phyloP scores from a whole-genome alignment of 306 rosid genomes.

The Quillaja saponaria region DNA sequence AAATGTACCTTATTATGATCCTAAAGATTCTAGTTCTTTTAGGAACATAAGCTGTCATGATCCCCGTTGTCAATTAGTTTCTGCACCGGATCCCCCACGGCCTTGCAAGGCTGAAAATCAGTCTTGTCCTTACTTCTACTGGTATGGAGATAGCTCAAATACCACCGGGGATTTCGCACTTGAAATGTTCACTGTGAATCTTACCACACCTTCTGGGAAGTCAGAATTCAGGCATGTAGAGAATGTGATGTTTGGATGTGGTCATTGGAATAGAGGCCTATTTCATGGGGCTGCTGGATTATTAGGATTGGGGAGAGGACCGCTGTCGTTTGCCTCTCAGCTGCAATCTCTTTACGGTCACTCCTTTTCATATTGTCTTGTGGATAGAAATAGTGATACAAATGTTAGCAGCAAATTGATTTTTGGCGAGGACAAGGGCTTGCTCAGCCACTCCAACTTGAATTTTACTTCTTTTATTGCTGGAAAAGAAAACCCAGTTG shows the following conservation, averaged over 20 bases:
- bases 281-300: constrained; percentile 96
- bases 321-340: constrained; percentile 91
- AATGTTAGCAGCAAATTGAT: constrained; percentile 84
- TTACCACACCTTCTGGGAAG: constrained; percentile 50
- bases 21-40: constrained; percentile 69
- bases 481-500: constrained; percentile 70
- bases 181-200: constrained; percentile 85
- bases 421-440: constrained; percentile 76
- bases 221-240: constrained; percentile 59
- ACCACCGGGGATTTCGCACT: constrained; percentile 88
- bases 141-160: constrained; percentile 97
- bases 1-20: constrained; percentile 77
- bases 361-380: constrained; percentile 92
- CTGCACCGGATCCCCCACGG: constrained; percentile 84
- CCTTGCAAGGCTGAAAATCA: constrained; percentile 75
- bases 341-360: constrained; percentile 91
- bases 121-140: constrained; percentile 83
- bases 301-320: constrained; percentile 87
- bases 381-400: constrained; percentile 73
- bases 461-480: constrained; percentile 72
- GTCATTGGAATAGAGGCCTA: constrained; percentile 98
- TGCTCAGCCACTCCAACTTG: constrained; percentile 61
- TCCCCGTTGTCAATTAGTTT: constrained; percentile 62
- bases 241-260: constrained; percentile 94
- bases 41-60: constrained; percentile 71